phyloP scores from a whole-genome alignment of 306 rosid species.

The Fragaria ananassa region DNA sequence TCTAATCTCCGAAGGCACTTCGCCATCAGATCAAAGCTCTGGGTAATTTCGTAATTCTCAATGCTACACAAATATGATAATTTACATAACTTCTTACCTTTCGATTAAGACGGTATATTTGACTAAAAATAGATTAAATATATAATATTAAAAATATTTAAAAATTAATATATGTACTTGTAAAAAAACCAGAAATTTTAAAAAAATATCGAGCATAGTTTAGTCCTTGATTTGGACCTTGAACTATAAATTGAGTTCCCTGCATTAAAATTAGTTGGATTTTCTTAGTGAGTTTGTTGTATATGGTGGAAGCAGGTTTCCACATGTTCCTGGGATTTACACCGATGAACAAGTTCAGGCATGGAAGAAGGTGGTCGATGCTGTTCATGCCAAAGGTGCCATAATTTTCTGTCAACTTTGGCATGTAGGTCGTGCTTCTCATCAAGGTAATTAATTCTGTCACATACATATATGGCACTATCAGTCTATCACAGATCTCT shows the following conservation, averaged over 20 bases:
- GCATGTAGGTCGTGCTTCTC: conserved; percentile 97
- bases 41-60: conserved; percentile 40
- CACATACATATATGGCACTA: neutral
- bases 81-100: neutral
- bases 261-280: neutral
- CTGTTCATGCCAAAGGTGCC: conserved; percentile 80
- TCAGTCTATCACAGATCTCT: too few relatives aligned
- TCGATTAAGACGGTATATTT: neutral
- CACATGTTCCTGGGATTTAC: conserved; percentile 59
- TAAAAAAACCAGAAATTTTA: too few relatives aligned
- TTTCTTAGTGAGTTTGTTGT: neutral
- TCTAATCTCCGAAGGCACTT: conserved; percentile 53
- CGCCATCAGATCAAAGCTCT: conserved; percentile 36
- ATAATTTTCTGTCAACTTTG: conserved; percentile 84
- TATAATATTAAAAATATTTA: too few relatives aligned
- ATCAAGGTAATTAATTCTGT: conserved; percentile 32
- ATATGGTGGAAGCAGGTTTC: conserved; percentile 34
- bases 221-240: too few relatives aligned
- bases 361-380: conserved; percentile 81
- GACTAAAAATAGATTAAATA: too few relatives aligned
- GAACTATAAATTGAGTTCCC: neutral
- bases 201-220: too few relatives aligned
- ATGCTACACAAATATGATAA: neutral
- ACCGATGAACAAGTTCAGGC: conserved; percentile 62
- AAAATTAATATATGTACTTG: too few relatives aligned